Percentiles rank a stretch among this genome's conserved stretches.
phyloP scores from a whole-genome alignment of 192 early-diverging fungal genomes.

The Gaertneriomyces semiglobifer region DNA sequence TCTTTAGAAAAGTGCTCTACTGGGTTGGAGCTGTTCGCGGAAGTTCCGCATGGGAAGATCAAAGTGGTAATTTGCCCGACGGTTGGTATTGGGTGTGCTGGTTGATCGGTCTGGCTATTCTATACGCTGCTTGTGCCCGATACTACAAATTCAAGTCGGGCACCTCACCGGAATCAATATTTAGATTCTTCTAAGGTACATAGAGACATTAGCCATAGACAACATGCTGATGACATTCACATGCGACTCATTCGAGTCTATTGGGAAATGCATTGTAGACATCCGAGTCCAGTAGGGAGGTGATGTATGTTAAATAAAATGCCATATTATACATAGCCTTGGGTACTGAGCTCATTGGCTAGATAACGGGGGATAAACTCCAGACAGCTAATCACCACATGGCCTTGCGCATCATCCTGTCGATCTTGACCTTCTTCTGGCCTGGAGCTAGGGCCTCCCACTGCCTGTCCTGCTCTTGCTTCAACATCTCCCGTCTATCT shows the following conservation, averaged over 20 bases:
- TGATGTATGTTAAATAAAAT: no score
- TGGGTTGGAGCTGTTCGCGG: conserved; percentile 5
- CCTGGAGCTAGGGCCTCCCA: conserved; percentile 37
- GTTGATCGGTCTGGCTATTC: conserved; percentile 20
- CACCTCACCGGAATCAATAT: conserved; percentile 17
- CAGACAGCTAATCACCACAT: conserved; percentile 32
- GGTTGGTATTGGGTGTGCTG: conserved; percentile 22
- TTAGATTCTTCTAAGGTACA: conserved; percentile 26
- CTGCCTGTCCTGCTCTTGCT: conserved; percentile 18
- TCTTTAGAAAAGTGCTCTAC: conserved; percentile 1
- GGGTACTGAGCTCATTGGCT: no score
- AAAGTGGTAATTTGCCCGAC: conserved; percentile 23
- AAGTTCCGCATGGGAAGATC: conserved; percentile 5
- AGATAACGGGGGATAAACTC: no score
- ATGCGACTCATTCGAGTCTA: no score
- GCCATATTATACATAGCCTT: no score
- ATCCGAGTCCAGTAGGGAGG: no score
- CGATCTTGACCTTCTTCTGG: conserved; percentile 44
- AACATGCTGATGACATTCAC: no score
- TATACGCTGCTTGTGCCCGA: conserved; percentile 18
- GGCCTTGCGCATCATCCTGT: conserved; percentile 45
- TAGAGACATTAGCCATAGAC: background rate
- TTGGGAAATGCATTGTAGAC: no score
- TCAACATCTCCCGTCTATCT: conserved; percentile 29
- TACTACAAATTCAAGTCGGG: conserved; percentile 27